phyloP scores from a whole-genome alignment of 1,139 yeast genomes.

The Geotrichum reessii region DNA sequence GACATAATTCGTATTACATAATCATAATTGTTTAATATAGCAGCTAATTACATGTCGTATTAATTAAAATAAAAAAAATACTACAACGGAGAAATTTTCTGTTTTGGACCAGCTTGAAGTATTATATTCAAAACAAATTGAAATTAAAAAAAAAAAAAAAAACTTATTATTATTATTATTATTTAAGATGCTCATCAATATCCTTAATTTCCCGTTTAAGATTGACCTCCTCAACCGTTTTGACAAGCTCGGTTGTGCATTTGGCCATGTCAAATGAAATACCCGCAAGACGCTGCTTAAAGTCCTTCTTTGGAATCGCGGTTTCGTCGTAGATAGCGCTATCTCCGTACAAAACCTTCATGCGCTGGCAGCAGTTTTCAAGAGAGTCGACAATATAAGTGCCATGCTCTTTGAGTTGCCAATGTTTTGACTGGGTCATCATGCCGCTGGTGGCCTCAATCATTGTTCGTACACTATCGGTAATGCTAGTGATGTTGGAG shows the following conservation, averaged over 20 bases:
- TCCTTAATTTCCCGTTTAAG: constrained; percentile 66
- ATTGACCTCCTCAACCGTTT: constrained; percentile 92
- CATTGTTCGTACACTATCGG: constrained; percentile 76
- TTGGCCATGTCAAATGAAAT: constrained; percentile 94
- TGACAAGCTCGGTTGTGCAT: constrained; percentile 90
- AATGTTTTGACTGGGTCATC: constrained; percentile 80
- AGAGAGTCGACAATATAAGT: constrained; percentile 82
- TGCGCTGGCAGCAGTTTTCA: constrained; percentile 78
- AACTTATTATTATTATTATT: background rate
- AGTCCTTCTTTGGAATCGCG: constrained; percentile 75
- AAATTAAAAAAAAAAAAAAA: background rate
- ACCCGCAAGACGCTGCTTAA: constrained; percentile 90
- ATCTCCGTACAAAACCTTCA: constrained; percentile 37
- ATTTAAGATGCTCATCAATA: constrained; percentile 21
- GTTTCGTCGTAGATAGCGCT: constrained; percentile 21
- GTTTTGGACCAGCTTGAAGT: no score
- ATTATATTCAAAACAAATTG: no score
- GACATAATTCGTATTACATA: no score
- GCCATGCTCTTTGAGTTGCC: constrained; percentile 78
- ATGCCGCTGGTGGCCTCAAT: constrained; percentile 83
- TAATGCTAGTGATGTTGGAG: constrained; percentile 65
- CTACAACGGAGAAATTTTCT: no score
- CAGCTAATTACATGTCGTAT: no score
- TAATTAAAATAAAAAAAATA: no score
- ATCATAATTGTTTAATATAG: no score